Evolutionary conservation across 1,284 basidiomycete genomes (phyloP).

Genomic region (Tetrapyrgos nigripes): DNA sequence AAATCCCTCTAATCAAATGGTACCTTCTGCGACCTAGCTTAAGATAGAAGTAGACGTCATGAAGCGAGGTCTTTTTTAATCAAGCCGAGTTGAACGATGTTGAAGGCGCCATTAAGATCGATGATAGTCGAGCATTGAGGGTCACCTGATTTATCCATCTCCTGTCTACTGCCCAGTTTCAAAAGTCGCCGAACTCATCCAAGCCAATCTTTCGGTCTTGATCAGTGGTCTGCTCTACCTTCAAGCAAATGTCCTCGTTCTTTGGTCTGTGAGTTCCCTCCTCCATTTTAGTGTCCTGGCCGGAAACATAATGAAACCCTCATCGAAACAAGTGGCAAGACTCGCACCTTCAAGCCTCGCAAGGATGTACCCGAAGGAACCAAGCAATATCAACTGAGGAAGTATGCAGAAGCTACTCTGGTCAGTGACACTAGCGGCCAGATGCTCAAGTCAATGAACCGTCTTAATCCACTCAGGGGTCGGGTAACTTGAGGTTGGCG

Average conservation of each 20-base stretch:
- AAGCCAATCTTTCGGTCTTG: no score
- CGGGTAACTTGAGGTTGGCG: conserved; percentile 89
- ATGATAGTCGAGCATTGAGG: no score
- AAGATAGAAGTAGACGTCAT: no score
- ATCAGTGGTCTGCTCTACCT: conserved; percentile 18
- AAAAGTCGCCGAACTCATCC: no score
- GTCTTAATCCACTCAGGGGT: conserved; percentile 59
- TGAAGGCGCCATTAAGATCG: no score
- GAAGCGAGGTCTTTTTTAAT: no score
- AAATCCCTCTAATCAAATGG: no score
- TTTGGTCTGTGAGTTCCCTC: conserved; percentile 74
- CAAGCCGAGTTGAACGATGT: no score
- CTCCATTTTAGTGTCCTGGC: neutral
- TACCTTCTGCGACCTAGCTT: no score
- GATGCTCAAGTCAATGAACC: neutral
- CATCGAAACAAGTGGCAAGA: conserved; percentile 69
- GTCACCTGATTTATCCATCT: no score
- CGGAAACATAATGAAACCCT: conserved; percentile 2
- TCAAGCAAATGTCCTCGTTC: conserved; percentile 86
- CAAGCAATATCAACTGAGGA: conserved; percentile 95
- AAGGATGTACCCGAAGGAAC: conserved; percentile 96
- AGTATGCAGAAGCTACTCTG: conserved; percentile 96
- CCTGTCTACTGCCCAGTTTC: no score
- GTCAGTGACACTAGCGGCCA: conserved; percentile 49
- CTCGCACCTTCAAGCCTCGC: conserved; percentile 95